Evolutionary conservation across 257 asterid species (phyloP).

Genomic region (Petrea volubilis): DNA sequence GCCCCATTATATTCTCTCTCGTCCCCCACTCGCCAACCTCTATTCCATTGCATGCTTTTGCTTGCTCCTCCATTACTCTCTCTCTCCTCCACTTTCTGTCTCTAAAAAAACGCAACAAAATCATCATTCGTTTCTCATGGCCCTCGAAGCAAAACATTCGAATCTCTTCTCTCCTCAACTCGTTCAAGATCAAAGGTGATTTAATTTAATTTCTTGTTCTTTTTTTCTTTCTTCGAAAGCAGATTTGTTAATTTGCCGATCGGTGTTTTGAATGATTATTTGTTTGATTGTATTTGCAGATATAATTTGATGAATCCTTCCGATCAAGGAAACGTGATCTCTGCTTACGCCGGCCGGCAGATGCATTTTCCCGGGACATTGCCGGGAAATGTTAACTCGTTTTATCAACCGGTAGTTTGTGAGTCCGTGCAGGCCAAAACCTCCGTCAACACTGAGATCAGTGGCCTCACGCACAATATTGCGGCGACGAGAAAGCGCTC

Average conservation of each 20-base stretch:
- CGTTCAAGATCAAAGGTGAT: slow-evolving; percentile 36
- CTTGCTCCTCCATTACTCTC: neutral
- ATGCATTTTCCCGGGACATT: slow-evolving; percentile 23
- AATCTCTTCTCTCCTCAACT: slow-evolving; percentile 42
- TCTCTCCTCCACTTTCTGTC: slow-evolving; percentile 13
- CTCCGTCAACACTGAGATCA: slow-evolving; percentile 46
- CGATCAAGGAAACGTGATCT: slow-evolving; percentile 20
- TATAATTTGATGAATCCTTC: slow-evolving; percentile 22
- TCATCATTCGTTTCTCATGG: slow-evolving; percentile 39
- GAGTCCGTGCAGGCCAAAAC: slow-evolving; percentile 45
- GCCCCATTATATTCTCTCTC: slow-evolving; percentile 15
- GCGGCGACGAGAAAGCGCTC: slow-evolving; percentile 42
- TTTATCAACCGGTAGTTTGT: slow-evolving; percentile 30
- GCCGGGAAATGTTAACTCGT: slow-evolving; percentile 12
- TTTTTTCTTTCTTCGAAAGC: neutral
- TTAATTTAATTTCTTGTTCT: neutral
- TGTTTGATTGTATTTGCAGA: slow-evolving; percentile 26
- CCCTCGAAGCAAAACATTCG: slow-evolving; percentile 65
- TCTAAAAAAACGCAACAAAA: neutral
- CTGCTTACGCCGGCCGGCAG: slow-evolving; percentile 28
- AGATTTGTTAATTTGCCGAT: neutral
- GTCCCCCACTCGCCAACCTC: slow-evolving; percentile 18
- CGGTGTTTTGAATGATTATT: neutral
- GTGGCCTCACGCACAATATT: slow-evolving; percentile 41
- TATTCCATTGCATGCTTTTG: slow-evolving; percentile 24